Evolutionary conservation across 2,329 filamentous ascomycete genomes (phyloP), one percentile per base, ranked within the genome.

Genomic region (Thelonectria olida): DNA sequence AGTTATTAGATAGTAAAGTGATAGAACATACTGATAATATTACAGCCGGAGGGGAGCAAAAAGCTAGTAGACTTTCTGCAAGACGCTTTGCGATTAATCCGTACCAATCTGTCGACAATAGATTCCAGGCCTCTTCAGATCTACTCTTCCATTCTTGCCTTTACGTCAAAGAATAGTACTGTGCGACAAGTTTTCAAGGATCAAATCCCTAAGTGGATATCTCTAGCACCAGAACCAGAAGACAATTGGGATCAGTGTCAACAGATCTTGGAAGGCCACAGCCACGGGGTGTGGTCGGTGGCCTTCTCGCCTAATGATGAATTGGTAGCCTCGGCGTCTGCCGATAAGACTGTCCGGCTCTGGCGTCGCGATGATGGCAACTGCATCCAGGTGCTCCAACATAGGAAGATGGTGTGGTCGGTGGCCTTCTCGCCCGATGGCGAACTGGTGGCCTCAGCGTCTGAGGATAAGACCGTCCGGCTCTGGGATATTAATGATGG

Each of bases 51-150:
- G 39, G 12, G 8, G 19, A 42, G 34, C 15, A 23, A 39, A 56
- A 20, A 5, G 5, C 39, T 50, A 12, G 3, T 8, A 4, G 23
- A 17, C 15, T 51, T 55, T 15, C 22, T 60, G 12, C 7, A 49
- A 9, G 51, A 60, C 13, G 38, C 28, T 7, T 2, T n/a, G 3
- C 57, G 22, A 53, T 34, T 44, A 1, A 4, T 55, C 17, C 39
- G n/a, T 4, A 8, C 27, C 25, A 54, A 51, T n/a, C 17, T 54
- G 17, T 6, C 6, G 1, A n/a, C 25, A 17, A 51, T 60, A 41
- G 42, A 47, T n/a, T 38, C 34, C 15, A 38, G 6, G 2, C 51
- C 58, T 31, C 36, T 61, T 36, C 58, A 61, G 23, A 27, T 60
- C 10, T 60, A 60, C 38, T 47, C 44, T 15, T 50, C 51, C 4